Percentiles rank a stretch among this genome's conserved stretches.
phyloP scores from a whole-genome alignment of 2,329 filamentous ascomycete species.

The Aspergillus sp. region DNA sequence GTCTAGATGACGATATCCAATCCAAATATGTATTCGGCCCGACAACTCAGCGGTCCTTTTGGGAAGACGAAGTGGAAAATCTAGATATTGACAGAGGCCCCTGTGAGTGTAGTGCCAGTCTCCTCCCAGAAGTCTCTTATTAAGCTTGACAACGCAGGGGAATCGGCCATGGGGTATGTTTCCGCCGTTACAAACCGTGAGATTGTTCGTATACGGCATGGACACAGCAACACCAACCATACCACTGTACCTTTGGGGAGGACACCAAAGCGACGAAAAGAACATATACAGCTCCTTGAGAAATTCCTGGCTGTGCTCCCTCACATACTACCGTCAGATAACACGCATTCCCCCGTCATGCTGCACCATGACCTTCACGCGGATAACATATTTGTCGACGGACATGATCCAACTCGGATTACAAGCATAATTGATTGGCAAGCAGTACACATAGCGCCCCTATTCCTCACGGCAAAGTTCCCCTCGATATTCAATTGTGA shows the following conservation, averaged over 20 bases:
- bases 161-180: constrained; percentile 21
- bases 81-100: constrained; percentile 19
- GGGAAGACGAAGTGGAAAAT: constrained; percentile 13
- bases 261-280: constrained; percentile 2
- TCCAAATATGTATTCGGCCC: constrained; percentile 22
- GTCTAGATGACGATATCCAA: too few species aligned
- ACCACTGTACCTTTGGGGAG: neutral
- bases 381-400: constrained; percentile 39
- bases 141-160: constrained; percentile 9
- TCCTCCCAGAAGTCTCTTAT: too few species aligned
- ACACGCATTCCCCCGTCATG: constrained; percentile 13
- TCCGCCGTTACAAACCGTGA: constrained; percentile 22
- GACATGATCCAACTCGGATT: constrained; percentile 26
- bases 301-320: constrained; percentile 22
- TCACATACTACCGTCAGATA: constrained; percentile 20
- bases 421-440: constrained; percentile 33
- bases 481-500: constrained; percentile 27
- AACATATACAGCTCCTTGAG: constrained; percentile 24
- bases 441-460: constrained; percentile 24
- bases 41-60: constrained; percentile 19
- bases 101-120: constrained; percentile 10
- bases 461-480: constrained; percentile 29
- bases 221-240: too few species aligned
- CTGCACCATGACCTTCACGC: constrained; percentile 29
- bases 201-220: constrained; percentile 6